phyloP scores from a whole-genome alignment of 2,329 filamentous ascomycete species.

The Aureobasidium sp. region DNA sequence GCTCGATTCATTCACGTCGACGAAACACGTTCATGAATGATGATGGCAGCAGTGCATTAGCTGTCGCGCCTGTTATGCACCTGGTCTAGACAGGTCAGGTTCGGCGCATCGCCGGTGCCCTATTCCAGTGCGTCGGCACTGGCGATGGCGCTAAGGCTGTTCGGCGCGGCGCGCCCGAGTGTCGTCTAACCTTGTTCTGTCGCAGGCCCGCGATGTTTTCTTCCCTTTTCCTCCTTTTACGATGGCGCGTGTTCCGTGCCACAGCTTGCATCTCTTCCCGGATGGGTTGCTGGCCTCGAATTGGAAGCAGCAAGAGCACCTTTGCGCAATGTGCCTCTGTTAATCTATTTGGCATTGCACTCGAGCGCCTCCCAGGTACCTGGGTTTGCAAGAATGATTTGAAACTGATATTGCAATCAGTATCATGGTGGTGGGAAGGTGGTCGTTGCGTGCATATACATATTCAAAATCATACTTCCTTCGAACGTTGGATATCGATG shows the following conservation, averaged over 20 bases:
- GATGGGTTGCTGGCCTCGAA: not conserved
- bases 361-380: slow-evolving; percentile 7
- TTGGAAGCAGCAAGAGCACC: not conserved
- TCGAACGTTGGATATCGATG: not conserved
- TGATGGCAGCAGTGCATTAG: slow-evolving; percentile 5
- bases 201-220: not conserved
- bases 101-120: slow-evolving; percentile 10
- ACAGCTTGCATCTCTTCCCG: slow-evolving; percentile 7
- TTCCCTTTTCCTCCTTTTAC: slow-evolving; percentile 4
- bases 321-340: not conserved
- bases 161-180: slow-evolving; percentile 12
- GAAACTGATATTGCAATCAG: slow-evolving; percentile 2
- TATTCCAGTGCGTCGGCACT: slow-evolving; percentile 5
- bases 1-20: not conserved
- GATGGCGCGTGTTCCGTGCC: slow-evolving; percentile 7
- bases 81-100: slow-evolving; percentile 7
- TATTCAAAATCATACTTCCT: not conserved
- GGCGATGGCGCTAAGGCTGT: slow-evolving; percentile 12
- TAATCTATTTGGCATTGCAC: slow-evolving; percentile 11
- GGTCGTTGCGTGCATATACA: slow-evolving; percentile 12
- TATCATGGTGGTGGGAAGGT: slow-evolving; percentile 6
- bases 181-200: slow-evolving; percentile 7
- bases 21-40: not conserved
- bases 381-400: slow-evolving; percentile 9
- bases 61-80: slow-evolving; percentile 11